These are phyloP conservation scores for Pseudogymnoascus sp. DNA, from an alignment of 2,329 filamentous ascomycete species.

Conservation along the genomic window DNA sequence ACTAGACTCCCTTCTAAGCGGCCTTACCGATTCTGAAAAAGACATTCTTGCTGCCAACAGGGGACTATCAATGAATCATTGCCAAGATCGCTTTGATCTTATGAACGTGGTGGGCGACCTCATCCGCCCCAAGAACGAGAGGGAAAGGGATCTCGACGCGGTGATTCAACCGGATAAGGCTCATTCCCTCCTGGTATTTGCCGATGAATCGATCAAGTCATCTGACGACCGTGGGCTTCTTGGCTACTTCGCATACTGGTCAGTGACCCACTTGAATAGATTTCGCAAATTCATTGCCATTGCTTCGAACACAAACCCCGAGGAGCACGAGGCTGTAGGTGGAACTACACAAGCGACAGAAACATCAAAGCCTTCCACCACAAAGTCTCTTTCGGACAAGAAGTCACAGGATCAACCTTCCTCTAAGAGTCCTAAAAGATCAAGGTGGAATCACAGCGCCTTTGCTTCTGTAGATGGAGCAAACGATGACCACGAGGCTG, in stretches of 20 bases:
- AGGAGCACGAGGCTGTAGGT: background rate
- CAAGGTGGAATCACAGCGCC: background rate
- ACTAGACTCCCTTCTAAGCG: constrained; percentile 13
- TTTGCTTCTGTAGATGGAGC: constrained; percentile 2
- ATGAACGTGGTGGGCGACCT: background rate
- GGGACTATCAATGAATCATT: constrained; percentile 21
- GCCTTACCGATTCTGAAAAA: constrained; percentile 19
- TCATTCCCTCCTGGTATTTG: constrained; percentile 37
- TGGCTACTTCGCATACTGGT: constrained; percentile 58
- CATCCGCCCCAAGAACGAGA: background rate
- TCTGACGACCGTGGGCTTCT: constrained; percentile 57
- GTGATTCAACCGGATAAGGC: constrained; percentile 27
- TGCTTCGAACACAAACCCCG: constrained; percentile 27
- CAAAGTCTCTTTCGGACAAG: background rate
- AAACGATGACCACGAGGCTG: background rate
- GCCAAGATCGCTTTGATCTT: constrained; percentile 20
- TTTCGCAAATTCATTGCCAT: constrained; percentile 50
- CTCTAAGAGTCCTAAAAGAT: background rate
- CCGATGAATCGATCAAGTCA: constrained; percentile 42
- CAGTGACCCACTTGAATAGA: constrained; percentile 40
- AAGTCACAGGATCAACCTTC: background rate
- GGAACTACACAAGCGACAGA: background rate
- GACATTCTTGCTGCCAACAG: constrained; percentile 20
- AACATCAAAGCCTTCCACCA: background rate
- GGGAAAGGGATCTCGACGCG: constrained; percentile 12